Evolutionary conservation across 2,329 filamentous ascomycete genomes (phyloP), one percentile per base, ranked within the genome.

Genomic region (Torrubiella hemipterigena): DNA sequence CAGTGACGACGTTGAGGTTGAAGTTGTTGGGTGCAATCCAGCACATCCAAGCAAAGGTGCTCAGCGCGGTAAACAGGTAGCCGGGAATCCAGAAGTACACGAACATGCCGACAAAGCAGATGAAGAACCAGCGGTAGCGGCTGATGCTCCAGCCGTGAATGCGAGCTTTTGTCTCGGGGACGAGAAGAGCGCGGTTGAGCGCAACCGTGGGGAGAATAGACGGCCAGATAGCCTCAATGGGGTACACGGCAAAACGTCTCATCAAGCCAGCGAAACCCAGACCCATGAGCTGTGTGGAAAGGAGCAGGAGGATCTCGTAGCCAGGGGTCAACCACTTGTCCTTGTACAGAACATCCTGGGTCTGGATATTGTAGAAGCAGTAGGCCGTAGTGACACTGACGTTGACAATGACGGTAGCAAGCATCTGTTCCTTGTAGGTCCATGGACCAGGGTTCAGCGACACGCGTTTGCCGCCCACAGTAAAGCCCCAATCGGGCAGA

Each of bases 351-450:
- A 42, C 41, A 5, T 58, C 47, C 3, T 59, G 59, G 39, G 63
- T 58, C 30, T 63, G 56, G 23, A 63, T 54, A 29, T 59, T 61
- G n/a, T 59, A 64, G 1, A 59, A 46, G 29, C 61, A 59, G 11
- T 60, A 59, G 8, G 54, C 56, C n/a, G 54, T 55, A 16, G 30
- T 30, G 3, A 38, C 38, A 32, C 65, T 65, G 2, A 59, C 59
- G 36, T 66, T 67, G 38, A 53, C 58, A 60, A 65, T 63, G 31
- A 65, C 60, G 22, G 59, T 59, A 21, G 63, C 51, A 11, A 63
- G 38, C 1, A 57, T 53, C 33, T 65, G 61, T 29, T 65, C 61
- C 37, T 64, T 64, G 44, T 62, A 56, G 38, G 62, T 64, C 44
- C 63, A 64, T 30, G 50, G 43, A 32, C 61, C 58, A 0, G 58